Evolutionary conservation across 148 eudicot genomes (phyloP), one percentile per base, ranked within the genome.

Genomic region (Persicaria tinctoria): DNA sequence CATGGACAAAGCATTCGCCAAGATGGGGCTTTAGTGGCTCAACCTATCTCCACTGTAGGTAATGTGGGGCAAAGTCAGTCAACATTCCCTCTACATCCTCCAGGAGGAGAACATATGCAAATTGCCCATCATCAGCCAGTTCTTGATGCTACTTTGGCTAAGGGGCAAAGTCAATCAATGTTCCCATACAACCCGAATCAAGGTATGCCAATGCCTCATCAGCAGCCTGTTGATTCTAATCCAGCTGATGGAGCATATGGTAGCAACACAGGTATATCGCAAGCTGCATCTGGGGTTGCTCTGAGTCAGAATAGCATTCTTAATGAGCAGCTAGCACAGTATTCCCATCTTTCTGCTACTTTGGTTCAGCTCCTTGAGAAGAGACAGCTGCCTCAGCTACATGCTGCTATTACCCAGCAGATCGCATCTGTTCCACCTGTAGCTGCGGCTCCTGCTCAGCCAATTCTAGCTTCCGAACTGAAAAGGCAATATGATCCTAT

Each of bases 331-430:
- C 69, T 78, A 70, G 78, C 76, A 41, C 87, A 86, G 80, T 68
- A 81, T 11, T 57, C 85, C 46, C 81, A 76, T 76, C 77, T 84
- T 79, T 70, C 84, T 73, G 74, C 84, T 77, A 78, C 89, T 74
- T 74, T 86, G 70, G 75, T 85, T 66, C 86, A 85, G 75, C 79
- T 82, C 73, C 76, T 87, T 72, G 87, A 80, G 70, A 82, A 79
- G 74, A 79, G 82, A 75, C 88, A 80, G 62, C 80, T 69, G 78
- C 79, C 88, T 51, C 86, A 89, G 46, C 75, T 79, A 47, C 77
- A 78, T 32, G 74, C 88, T 27, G 87, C 73, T 20, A 77, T 75
- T 49, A 70, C 80, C 50, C 77, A 79, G 16, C 74, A 47, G 10
- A 44, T 46, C 5, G 77, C 70, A 12, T 49, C 73, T 48, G 62